Evolutionary conservation across 768 basidiomycete species (phyloP).

Genomic region (Mycena crocata): DNA sequence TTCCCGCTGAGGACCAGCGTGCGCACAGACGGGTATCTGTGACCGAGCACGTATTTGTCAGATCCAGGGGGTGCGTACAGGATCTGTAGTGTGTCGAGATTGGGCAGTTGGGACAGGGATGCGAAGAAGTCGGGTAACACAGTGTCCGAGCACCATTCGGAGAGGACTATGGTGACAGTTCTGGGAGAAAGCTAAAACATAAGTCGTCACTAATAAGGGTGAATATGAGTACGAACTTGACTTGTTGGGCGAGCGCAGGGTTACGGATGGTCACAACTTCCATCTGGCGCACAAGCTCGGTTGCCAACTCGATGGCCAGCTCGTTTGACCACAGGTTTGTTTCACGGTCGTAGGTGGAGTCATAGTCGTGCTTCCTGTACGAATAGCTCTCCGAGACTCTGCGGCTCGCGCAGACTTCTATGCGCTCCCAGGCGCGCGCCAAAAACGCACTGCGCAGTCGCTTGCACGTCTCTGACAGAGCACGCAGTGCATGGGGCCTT

Average conservation of each 20-base stretch:
- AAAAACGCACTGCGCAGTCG: neutral
- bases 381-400: neutral
- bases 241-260: constrained; percentile 35
- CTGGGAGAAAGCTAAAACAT: constrained; percentile 15
- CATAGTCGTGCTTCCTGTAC: neutral
- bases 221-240: constrained; percentile 25
- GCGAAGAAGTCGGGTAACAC: constrained; percentile 38
- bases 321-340: constrained; percentile 4
- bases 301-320: constrained; percentile 18
- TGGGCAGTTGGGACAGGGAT: constrained; percentile 38
- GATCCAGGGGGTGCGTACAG: neutral
- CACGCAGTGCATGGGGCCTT: neutral
- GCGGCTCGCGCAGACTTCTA: neutral
- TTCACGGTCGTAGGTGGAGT: too few relatives aligned
- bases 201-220: neutral
- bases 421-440: neutral
- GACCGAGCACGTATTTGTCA: too few relatives aligned
- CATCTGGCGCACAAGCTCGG: constrained; percentile 31
- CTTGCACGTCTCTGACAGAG: neutral
- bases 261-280: constrained; percentile 41
- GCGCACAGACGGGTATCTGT: too few relatives aligned
- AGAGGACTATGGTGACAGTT: constrained; percentile 34
- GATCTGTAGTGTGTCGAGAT: constrained; percentile 39
- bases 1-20: too few relatives aligned
- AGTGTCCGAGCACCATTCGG: constrained; percentile 19